Conservation (phyloP, 2,329 filamentous ascomycete genomes). For the Ophiostoma populinum region DNA sequence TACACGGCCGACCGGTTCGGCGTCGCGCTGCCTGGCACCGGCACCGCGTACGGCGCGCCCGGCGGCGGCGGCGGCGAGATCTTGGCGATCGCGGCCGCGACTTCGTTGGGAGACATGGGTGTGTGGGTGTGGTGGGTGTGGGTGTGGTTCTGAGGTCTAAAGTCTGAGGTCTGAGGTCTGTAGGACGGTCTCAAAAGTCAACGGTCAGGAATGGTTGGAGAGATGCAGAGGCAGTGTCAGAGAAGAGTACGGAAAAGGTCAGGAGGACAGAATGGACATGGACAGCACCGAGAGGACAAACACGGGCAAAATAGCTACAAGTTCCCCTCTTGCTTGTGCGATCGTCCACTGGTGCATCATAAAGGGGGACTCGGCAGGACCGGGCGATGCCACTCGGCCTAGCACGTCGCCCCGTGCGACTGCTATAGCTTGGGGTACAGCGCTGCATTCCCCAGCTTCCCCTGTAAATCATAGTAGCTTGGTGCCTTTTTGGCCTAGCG, state of each 20-base stretch:
- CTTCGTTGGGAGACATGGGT: constrained; percentile 22
- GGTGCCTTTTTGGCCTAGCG: no score
- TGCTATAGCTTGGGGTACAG: no score
- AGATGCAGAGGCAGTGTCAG: neutral
- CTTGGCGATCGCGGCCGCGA: constrained; percentile 29
- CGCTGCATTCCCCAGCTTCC: no score
- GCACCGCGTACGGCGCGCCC: constrained; percentile 61
- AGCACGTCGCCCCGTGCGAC: no score
- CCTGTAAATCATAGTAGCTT: no score
- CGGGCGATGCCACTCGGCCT: no score
- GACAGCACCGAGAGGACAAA: no score
- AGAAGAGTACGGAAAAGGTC: neutral
- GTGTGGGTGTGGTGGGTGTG: constrained; percentile 4
- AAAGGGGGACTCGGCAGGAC: neutral
- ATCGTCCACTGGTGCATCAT: neutral
- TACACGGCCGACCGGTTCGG: constrained; percentile 63
- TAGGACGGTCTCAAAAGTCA: no score
- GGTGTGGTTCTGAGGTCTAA: no score
- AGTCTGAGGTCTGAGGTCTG: constrained; percentile 3
- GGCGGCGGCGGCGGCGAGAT: constrained; percentile 47
- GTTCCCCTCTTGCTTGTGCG: no score
- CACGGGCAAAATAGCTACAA: no score
- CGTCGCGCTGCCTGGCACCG: constrained; percentile 56
- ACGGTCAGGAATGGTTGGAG: no score
- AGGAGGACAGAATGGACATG: neutral